Conservation (phyloP, 768 basidiomycete genomes). For the Stropharia rugosoannulata region DNA sequence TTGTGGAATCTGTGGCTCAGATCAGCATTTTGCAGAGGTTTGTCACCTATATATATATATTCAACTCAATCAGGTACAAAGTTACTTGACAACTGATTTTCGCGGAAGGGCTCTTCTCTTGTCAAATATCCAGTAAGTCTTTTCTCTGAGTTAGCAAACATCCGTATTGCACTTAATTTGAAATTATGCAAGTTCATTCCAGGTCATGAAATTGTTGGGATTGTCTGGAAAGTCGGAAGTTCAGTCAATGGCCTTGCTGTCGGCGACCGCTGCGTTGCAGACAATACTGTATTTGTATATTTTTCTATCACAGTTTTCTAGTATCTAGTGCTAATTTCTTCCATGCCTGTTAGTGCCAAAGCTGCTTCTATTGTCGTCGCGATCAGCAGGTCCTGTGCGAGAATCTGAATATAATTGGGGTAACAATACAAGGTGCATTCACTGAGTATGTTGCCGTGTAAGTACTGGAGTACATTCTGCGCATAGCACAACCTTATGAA, state of each 20-base stretch:
- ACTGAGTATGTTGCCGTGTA: constrained; percentile 86
- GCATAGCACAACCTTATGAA: constrained; percentile 1
- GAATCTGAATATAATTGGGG: constrained; percentile 78
- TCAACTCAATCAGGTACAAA: background rate
- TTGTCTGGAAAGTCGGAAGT: constrained; percentile 70
- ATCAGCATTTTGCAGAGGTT: constrained; percentile 43
- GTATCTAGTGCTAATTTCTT: background rate
- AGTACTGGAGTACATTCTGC: constrained; percentile 24
- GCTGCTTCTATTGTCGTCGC: constrained; percentile 84
- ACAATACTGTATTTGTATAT: constrained; percentile 61
- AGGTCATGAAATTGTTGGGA: constrained; percentile 61
- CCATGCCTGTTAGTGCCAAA: constrained; percentile 55
- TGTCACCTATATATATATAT: constrained; percentile 40
- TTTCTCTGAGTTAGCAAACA: background rate
- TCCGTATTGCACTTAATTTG: background rate
- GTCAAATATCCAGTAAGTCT: constrained; percentile 65
- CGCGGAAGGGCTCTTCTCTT: constrained; percentile 58
- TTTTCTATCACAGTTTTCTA: background rate
- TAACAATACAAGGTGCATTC: constrained; percentile 82
- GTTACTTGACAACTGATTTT: background rate
- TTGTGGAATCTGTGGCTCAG: constrained; percentile 68
- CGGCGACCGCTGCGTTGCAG: constrained; percentile 84
- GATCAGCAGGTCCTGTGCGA: constrained; percentile 82
- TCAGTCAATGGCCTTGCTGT: constrained; percentile 71
- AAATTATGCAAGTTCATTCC: constrained; percentile 34